A percentile compares a stretch with the other conserved stretches of the same genome.
Evolutionary conservation across 495 filamentous ascomycete genomes (phyloP).

Genomic region (Ascobolus immersus): DNA sequence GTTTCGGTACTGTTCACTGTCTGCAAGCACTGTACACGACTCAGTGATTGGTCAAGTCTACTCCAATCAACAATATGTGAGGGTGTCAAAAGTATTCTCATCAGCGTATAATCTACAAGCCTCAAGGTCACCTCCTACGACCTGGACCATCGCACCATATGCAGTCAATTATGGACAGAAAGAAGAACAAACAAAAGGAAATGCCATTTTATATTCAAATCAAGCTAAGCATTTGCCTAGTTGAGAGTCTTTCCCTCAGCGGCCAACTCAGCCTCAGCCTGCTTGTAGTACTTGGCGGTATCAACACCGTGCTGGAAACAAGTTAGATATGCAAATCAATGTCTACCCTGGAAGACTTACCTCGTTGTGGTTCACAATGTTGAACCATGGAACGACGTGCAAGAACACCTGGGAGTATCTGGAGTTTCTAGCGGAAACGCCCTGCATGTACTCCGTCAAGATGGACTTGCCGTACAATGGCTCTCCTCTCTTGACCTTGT

Average conservation of each 20-base stretch:
- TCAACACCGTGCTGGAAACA: conserved; percentile 62
- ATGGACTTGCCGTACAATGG: conserved; percentile 66
- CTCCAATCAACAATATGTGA: no score
- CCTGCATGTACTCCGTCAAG: conserved; percentile 69
- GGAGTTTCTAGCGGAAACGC: conserved; percentile 75
- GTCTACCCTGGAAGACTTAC: conserved; percentile 17
- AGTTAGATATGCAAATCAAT: neutral
- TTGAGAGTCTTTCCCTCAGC: conserved; percentile 29
- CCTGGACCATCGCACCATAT: no score
- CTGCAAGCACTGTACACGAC: no score
- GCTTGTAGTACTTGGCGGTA: conserved; percentile 90
- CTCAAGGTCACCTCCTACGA: no score
- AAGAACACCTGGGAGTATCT: conserved; percentile 63
- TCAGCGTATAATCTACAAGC: no score
- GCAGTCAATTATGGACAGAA: no score
- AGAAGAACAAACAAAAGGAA: no score
- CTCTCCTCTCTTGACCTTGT: conserved; percentile 71
- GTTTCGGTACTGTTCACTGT: no score
- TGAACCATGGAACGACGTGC: conserved; percentile 79
- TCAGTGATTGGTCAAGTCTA: no score
- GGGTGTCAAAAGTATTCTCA: no score
- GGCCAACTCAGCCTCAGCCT: conserved; percentile 85
- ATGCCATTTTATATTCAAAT: no score
- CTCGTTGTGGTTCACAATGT: conserved; percentile 86
- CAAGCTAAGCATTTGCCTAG: no score